phyloP scores from a whole-genome alignment of 1,284 basidiomycete species.

The Vanrija humicola region DNA sequence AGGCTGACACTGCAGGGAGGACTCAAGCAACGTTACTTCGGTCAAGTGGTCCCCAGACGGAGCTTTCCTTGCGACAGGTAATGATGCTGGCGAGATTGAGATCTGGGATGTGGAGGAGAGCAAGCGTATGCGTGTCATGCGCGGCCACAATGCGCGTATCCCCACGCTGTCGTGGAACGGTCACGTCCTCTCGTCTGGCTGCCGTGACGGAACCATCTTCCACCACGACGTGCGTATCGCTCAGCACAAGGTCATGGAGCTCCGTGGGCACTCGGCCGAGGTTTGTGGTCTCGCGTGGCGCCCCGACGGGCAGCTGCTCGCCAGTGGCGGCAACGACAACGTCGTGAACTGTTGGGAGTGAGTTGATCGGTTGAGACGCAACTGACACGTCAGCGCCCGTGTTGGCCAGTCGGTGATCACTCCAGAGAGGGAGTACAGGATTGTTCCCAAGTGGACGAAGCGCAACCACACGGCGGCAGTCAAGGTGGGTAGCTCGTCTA shows the following conservation, averaged over 20 bases:
- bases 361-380: conserved; percentile 15
- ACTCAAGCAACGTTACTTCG: conserved; percentile 66
- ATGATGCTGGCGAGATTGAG: conserved; percentile 79
- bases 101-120: conserved; percentile 89
- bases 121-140: conserved; percentile 81
- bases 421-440: conserved; percentile 55
- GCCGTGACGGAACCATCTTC: conserved; percentile 86
- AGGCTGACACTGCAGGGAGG: conserved; percentile 9
- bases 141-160: conserved; percentile 70
- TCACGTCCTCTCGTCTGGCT: conserved; percentile 81
- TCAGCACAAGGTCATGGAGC: conserved; percentile 81
- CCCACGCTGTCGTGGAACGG: conserved; percentile 79
- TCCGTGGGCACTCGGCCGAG: conserved; percentile 82
- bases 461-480: conserved; percentile 91
- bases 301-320: conserved; percentile 77
- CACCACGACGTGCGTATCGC: conserved; percentile 88
- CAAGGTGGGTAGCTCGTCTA: conserved; percentile 59
- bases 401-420: conserved; percentile 48
- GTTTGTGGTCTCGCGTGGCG: conserved; percentile 66
- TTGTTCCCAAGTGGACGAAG: conserved; percentile 82
- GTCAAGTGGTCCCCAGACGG: conserved; percentile 87
- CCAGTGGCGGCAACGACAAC: conserved; percentile 92
- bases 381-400: conserved; percentile 52
- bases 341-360: conserved; percentile 93
- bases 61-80: conserved; percentile 76